Evolutionary conservation across 2,329 filamentous ascomycete genomes (phyloP).

Genomic region (Colletotrichum liaoningense): DNA sequence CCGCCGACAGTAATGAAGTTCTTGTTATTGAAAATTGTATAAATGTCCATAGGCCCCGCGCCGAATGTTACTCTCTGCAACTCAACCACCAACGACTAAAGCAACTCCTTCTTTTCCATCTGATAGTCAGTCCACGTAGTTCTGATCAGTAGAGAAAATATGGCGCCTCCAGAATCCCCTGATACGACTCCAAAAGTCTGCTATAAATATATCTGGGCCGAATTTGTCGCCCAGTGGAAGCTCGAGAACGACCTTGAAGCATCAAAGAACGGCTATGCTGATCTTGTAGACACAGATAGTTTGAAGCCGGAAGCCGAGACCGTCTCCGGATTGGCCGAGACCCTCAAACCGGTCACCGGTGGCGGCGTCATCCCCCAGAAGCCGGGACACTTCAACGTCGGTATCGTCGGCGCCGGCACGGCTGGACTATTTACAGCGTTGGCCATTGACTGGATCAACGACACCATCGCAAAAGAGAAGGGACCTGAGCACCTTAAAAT

Average conservation of each 20-base stretch:
- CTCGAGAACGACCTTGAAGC: background rate
- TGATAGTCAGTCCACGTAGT: background rate
- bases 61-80: background rate
- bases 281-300: background rate
- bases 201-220: background rate
- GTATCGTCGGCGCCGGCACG: slow-evolving; percentile 50
- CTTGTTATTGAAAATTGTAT: background rate
- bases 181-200: background rate
- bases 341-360: fast-evolving
- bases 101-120: no score
- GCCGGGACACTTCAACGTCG: slow-evolving; percentile 30
- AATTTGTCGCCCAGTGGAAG: background rate
- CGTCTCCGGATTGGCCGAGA: background rate
- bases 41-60: background rate
- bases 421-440: slow-evolving; percentile 50
- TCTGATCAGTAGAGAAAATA: background rate
- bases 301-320: background rate
- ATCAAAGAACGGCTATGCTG: background rate
- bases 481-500: slow-evolving; percentile 47
- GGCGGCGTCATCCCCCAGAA: background rate
- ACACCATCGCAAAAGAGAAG: slow-evolving; percentile 27
- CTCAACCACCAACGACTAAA: background rate
- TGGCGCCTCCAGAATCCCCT: background rate
- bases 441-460: slow-evolving; percentile 43
- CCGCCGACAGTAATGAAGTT: no score